Conservation (phyloP, 78 protist genomes). For the Carpediemonas membranifera region DNA sequence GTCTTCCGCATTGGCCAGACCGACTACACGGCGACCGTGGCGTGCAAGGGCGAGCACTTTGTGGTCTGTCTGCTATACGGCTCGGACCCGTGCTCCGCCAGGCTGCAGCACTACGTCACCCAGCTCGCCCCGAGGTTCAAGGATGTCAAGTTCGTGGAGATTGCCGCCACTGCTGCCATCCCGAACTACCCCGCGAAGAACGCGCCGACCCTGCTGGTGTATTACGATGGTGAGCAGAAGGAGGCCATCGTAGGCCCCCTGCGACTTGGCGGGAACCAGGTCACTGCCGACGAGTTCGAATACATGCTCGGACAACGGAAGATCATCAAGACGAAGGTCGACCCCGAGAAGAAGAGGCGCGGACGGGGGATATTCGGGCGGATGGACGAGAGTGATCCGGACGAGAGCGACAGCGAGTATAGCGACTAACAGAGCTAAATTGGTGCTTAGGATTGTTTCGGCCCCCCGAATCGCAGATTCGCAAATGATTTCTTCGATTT, state of each 20-base stretch:
- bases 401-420: too few species aligned
- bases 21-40: neutral
- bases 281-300: conserved; percentile 14
- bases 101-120: neutral
- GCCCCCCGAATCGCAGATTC: too few species aligned
- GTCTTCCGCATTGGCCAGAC: neutral
- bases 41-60: neutral
- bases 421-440: too few species aligned
- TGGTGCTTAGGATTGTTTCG: too few species aligned
- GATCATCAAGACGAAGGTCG: neutral
- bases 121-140: neutral
- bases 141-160: neutral
- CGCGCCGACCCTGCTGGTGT: conserved; percentile 57
- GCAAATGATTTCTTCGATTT: too few species aligned
- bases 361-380: too few species aligned
- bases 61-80: neutral
- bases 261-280: conserved; percentile 27
- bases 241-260: conserved; percentile 38
- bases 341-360: neutral
- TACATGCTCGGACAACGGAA: neutral
- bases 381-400: too few species aligned
- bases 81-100: neutral
- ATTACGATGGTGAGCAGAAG: conserved; percentile 34
- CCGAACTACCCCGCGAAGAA: conserved; percentile 56
- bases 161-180: neutral